Base-by-base conservation (phyloP, 306 rosid species). In the Astragalus membranaceus region DNA sequence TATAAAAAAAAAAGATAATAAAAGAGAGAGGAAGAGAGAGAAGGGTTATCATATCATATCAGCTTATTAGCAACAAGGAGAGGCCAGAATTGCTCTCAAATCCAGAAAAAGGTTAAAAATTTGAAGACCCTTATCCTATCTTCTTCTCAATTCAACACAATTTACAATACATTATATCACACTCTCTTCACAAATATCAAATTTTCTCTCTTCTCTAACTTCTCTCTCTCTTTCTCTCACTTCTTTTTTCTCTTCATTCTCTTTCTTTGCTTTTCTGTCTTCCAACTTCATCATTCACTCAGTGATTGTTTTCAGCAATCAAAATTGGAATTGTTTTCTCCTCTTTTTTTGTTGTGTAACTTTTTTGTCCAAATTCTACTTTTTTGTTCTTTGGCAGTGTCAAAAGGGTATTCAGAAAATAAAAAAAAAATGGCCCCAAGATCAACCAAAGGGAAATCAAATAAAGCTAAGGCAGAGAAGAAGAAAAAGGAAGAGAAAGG, bases 401-500 rank as follows among this genome's bases (percentile, higher is more conserved):
- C 39, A 66, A 52, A 14, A 63, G 35, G 48, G 35, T 6, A 15
- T 55, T 55, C 1, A 9, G 8, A 2, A 26, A 10, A 7, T 0
- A 3, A 60, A 54, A 32, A 54, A 32, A 36, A 57, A 53, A 90
- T 94, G 98, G 96, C 97, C 49, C 98, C 98, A 33, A 90, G 57
- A 71, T 90, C 98, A n/a, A 89, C 88, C 1, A 85, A 85, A 80
- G 91, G 98, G 10, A 94, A 86, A 74, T 72, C 88, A 33, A 87
- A 74, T 81, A 94, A 75, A 79, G 79, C 92, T 16, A 94, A 88
- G 79, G 66, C 92, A 2, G 98, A 94, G 15, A 94, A 81, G 93
- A 94, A 86, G 97, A 94, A 87, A 80, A 94, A 84, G 53, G 98
- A 94, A 78, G 98, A 90, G 29, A 94, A 94, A 92, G 96, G 98